Conservation (phyloP, 208 protist genomes). For the Wallacemonas collosoma region DNA sequence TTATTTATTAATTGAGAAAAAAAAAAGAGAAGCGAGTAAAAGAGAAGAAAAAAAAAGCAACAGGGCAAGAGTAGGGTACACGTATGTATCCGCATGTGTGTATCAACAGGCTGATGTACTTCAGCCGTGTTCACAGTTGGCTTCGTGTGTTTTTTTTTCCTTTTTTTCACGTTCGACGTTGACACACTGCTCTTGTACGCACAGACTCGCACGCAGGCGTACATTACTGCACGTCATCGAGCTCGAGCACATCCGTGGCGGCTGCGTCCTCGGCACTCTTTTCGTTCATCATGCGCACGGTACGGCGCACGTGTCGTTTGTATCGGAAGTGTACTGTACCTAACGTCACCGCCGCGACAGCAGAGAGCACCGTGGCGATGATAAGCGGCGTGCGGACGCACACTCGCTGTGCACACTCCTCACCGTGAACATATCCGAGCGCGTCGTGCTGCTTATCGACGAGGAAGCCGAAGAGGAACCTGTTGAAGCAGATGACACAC, state of each 20-base stretch:
- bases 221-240: not conserved
- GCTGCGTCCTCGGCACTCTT: not conserved
- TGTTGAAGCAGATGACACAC: constrained; percentile 70
- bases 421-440: constrained; percentile 30
- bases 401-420: constrained; percentile 37
- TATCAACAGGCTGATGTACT: not conserved
- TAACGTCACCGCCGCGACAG: constrained; percentile 30
- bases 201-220: constrained; percentile 5
- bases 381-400: constrained; percentile 58
- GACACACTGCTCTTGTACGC: too few species aligned
- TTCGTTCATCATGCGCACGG: not conserved
- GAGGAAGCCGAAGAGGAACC: constrained; percentile 60
- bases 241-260: not conserved
- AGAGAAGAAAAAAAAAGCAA: constrained; percentile 2
- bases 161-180: not conserved
- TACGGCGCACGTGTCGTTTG: constrained; percentile 39
- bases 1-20: constrained; percentile 6
- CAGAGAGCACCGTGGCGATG: constrained; percentile 43
- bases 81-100: not conserved
- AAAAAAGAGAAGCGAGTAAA: constrained; percentile 11
- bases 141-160: constrained; percentile 5
- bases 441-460: constrained; percentile 47
- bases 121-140: not conserved
- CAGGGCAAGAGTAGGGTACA: too few species aligned
- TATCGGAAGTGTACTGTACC: constrained; percentile 64